A percentile compares a stretch with the other conserved stretches of the same genome.
Evolutionary conservation across 2,329 filamentous ascomycete genomes (phyloP).

Genomic region (Cladosporium austrohemisphaericum): DNA sequence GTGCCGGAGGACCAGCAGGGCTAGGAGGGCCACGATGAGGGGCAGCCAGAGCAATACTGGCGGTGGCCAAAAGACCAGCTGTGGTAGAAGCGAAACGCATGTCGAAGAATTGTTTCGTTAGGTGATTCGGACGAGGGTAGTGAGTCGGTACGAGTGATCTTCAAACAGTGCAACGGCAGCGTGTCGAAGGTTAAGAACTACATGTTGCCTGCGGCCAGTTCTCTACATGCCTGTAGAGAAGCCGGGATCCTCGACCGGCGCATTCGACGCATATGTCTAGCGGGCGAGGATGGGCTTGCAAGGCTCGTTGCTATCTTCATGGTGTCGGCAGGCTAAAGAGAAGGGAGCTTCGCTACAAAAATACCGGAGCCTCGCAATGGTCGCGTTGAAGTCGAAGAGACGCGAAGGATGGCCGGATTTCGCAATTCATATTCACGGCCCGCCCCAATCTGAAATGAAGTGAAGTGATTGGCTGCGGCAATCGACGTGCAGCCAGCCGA

Average conservation of each 20-base stretch:
- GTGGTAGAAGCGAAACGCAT: constrained; percentile 3
- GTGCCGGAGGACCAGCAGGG: too few species aligned
- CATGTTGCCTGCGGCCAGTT: not conserved
- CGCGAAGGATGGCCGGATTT: constrained; percentile 3
- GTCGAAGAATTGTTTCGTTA: not conserved
- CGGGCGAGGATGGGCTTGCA: too few species aligned
- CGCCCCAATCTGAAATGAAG: not conserved
- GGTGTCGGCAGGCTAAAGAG: constrained; percentile 4
- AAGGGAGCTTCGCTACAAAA: not conserved
- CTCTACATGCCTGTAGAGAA: too few species aligned
- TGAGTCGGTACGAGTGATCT: not conserved
- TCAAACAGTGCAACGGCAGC: constrained; percentile 1
- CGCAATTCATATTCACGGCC: not conserved
- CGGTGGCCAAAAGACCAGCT: not conserved
- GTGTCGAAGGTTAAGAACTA: not conserved
- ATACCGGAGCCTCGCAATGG: not conserved
- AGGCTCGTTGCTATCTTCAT: constrained; percentile 1
- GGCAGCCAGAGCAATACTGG: not conserved
- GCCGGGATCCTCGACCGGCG: too few species aligned
- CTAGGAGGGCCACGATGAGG: too few species aligned
- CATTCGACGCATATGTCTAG: not conserved
- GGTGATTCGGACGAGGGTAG: not conserved
- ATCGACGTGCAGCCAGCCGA: too few species aligned
- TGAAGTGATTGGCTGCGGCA: not conserved
- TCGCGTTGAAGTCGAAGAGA: too few species aligned